phyloP scores from a whole-genome alignment of 148 eudicot genomes.

The Rhododendron vialii region DNA sequence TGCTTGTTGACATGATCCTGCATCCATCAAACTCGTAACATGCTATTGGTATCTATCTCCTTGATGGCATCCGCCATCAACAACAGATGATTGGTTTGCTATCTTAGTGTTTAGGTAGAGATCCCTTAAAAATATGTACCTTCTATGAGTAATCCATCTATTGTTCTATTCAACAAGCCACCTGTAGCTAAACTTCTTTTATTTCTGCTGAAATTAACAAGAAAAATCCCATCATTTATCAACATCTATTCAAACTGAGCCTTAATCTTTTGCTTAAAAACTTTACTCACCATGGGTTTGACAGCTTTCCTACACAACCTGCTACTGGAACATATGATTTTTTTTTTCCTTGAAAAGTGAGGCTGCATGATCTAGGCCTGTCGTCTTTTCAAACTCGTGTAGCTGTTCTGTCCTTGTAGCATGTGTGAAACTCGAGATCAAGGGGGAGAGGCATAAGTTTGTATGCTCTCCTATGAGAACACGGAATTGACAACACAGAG shows the following conservation, averaged over 20 bases:
- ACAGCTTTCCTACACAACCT: background rate
- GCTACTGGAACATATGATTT: background rate
- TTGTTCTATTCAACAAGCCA: background rate
- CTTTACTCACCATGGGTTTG: background rate
- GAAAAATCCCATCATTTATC: background rate
- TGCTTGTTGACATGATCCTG: background rate
- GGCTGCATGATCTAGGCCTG: background rate
- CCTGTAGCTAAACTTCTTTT: background rate
- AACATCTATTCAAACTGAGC: background rate
- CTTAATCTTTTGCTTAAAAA: background rate
- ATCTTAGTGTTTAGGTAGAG: too few relatives aligned
- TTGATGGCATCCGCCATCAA: background rate
- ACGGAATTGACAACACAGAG: background rate
- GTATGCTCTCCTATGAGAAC: background rate
- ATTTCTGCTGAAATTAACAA: background rate
- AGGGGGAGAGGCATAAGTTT: background rate
- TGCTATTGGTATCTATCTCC: background rate
- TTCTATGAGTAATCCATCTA: background rate
- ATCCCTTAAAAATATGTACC: background rate
- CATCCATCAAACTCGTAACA: background rate
- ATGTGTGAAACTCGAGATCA: background rate
- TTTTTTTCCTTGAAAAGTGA: background rate
- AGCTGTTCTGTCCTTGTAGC: background rate
- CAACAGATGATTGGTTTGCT: background rate
- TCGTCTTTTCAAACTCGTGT: background rate